These are phyloP conservation scores for Pelargonium cotyledonis DNA, from an alignment of 441 rosid species.

Conservation along the genomic window DNA sequence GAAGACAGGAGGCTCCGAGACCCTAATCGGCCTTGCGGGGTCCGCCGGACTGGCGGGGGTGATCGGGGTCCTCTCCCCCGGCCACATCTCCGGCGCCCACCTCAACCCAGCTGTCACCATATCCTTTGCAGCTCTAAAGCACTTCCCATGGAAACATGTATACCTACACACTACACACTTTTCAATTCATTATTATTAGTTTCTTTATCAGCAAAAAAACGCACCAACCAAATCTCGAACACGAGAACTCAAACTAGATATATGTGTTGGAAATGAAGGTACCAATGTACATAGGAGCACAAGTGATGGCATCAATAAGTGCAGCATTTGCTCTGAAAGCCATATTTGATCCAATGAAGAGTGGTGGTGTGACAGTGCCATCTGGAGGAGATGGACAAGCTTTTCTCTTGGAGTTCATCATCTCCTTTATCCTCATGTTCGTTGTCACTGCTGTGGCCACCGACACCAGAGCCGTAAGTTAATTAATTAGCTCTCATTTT, in stretches of 20 bases:
- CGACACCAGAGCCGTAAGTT: conserved; percentile 64
- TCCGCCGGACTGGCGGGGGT: conserved; percentile 73
- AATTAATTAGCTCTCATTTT: not conserved
- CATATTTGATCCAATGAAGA: conserved; percentile 61
- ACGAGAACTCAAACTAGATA: too few species aligned
- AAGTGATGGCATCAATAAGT: conserved; percentile 57
- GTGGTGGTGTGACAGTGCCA: conserved; percentile 73
- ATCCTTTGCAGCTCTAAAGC: conserved; percentile 68
- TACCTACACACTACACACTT: too few species aligned
- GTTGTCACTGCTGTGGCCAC: conserved; percentile 71
- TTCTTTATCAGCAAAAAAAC: too few species aligned
- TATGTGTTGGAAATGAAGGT: conserved; percentile 53
- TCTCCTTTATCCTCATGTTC: conserved; percentile 67
- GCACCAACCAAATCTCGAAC: too few species aligned
- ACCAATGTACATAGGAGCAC: conserved; percentile 70
- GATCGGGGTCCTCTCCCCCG: conserved; percentile 68
- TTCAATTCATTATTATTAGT: too few species aligned
- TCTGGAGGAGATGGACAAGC: conserved; percentile 45
- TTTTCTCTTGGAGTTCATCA: conserved; percentile 59
- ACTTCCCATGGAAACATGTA: conserved; percentile 89
- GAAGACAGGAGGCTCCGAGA: conserved; percentile 65
- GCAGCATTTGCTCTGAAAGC: conserved; percentile 69
- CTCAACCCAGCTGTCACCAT: conserved; percentile 82
- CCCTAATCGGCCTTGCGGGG: conserved; percentile 68
- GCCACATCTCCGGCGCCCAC: conserved; percentile 95